phyloP scores from a whole-genome alignment of 2,329 filamentous ascomycete genomes.

The Thermochaetoides dissita region DNA sequence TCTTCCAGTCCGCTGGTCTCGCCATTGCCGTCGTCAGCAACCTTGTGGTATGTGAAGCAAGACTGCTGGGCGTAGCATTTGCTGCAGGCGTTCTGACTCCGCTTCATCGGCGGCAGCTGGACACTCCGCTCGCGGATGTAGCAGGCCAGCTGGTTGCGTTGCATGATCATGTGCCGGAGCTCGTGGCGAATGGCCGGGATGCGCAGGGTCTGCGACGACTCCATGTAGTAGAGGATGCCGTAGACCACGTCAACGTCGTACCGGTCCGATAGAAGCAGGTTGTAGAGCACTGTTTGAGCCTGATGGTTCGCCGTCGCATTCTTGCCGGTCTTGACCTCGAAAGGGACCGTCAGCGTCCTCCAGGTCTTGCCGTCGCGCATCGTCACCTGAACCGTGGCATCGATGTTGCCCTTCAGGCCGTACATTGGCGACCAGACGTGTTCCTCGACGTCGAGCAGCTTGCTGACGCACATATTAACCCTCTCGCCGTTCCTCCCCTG shows the following conservation, averaged over 20 bases:
- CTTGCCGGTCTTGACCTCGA: conserved; percentile 91
- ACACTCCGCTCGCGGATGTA: conserved; percentile 68
- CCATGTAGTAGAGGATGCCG: conserved; percentile 89
- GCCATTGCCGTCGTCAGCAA: conserved; percentile 70
- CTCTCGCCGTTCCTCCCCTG: conserved; percentile 66
- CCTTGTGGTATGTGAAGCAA: conserved; percentile 87
- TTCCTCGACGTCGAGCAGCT: conserved; percentile 90
- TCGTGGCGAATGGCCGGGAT: conserved; percentile 79
- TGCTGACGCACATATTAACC: conserved; percentile 73
- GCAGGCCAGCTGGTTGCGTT: conserved; percentile 78
- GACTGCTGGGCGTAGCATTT: conserved; percentile 81
- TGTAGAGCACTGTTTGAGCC: conserved; percentile 90
- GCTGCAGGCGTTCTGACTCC: conserved; percentile 66
- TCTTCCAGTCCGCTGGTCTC: conserved; percentile 69
- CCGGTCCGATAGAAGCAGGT: conserved; percentile 77
- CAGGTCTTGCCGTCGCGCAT: conserved; percentile 54
- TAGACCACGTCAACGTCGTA: conserved; percentile 88
- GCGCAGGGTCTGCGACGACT: conserved; percentile 71
- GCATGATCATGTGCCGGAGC: conserved; percentile 90
- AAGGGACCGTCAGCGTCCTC: conserved; percentile 68
- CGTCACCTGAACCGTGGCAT: conserved; percentile 82
- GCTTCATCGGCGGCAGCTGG: conserved; percentile 74
- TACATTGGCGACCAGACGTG: conserved; percentile 98
- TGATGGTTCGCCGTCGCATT: conserved; percentile 70
- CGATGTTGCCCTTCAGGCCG: conserved; percentile 92